These are phyloP conservation scores for Fusarium bulbicola DNA, from an alignment of 2,329 filamentous ascomycete genomes.

Conservation along the genomic window DNA sequence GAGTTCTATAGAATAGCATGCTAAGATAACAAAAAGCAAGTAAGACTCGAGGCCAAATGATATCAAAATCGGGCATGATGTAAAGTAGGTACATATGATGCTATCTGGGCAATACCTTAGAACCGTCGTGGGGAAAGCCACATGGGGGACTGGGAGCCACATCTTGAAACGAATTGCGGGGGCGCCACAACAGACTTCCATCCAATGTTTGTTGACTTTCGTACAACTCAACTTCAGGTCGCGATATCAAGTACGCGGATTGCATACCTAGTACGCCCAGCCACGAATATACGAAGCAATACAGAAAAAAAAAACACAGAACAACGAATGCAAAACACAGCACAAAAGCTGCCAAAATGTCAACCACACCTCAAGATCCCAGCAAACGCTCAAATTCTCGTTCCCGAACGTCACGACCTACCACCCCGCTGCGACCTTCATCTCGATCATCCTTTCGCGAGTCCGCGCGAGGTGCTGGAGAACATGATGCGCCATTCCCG, in stretches of 20 bases:
- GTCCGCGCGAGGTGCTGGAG: slow-evolving; percentile 66
- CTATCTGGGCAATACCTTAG: background rate
- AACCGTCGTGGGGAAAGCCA: slow-evolving; percentile 16
- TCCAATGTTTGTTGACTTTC: slow-evolving; percentile 31
- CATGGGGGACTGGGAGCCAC: slow-evolving; percentile 11
- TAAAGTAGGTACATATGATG: background rate
- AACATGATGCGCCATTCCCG: slow-evolving; percentile 67
- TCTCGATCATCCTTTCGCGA: slow-evolving; percentile 90
- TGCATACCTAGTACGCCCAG: background rate
- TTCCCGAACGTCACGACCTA: slow-evolving; percentile 77
- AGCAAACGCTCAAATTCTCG: slow-evolving; percentile 66
- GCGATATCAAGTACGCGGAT: background rate
- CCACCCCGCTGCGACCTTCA: slow-evolving; percentile 88
- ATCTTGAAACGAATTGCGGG: slow-evolving; percentile 12
- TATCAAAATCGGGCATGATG: background rate
- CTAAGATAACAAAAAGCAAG: background rate
- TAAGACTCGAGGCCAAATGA: too few species aligned
- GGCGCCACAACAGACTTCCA: slow-evolving; percentile 22
- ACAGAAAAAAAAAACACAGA: background rate
- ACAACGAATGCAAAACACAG: background rate
- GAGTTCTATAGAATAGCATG: background rate
- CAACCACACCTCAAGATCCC: slow-evolving; percentile 40
- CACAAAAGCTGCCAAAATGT: slow-evolving; percentile 28
- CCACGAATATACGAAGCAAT: background rate
- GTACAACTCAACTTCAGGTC: slow-evolving; percentile 4